Evolutionary conservation across 2,329 filamentous ascomycete species (phyloP).

Genomic region (Davidsoniella neocaledoniae): DNA sequence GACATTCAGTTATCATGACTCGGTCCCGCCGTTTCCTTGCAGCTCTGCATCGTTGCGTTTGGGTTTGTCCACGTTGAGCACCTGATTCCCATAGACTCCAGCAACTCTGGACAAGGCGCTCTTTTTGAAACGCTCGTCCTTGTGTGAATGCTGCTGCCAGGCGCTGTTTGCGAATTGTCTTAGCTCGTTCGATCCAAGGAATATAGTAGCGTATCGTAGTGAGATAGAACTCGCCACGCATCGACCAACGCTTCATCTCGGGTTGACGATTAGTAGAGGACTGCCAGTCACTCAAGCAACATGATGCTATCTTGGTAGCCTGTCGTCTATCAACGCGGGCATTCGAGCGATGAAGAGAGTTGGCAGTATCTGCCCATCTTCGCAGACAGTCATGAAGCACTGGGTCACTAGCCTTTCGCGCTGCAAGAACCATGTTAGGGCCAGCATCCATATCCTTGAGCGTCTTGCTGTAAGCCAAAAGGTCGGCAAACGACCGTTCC

Average conservation of each 20-base stretch:
- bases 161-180: slow-evolving; percentile 15
- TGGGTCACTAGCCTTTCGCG: not conserved
- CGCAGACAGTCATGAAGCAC: not conserved
- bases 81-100: slow-evolving; percentile 11
- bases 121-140: slow-evolving; percentile 9
- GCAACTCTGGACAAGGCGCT: slow-evolving; percentile 12
- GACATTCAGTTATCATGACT: not conserved
- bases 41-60: slow-evolving; percentile 2
- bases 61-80: not conserved
- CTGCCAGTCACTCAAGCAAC: slow-evolving; percentile 10
- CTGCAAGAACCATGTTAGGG: not conserved
- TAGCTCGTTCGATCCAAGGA: slow-evolving; percentile 17
- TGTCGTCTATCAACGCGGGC: slow-evolving; percentile 2
- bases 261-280: not conserved
- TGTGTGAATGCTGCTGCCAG: slow-evolving; percentile 12
- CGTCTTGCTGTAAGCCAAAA: not conserved
- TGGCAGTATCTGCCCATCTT: slow-evolving; percentile 2
- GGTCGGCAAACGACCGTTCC: slow-evolving; percentile 1
- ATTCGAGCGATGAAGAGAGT: slow-evolving; percentile 1
- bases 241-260: slow-evolving; percentile 13
- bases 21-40: slow-evolving; percentile 7
- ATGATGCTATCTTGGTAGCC: not conserved
- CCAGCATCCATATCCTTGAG: not conserved
- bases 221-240: slow-evolving; percentile 16
- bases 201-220: slow-evolving; percentile 17